phyloP scores from a whole-genome alignment of 331 rosid species.

The Malus hybrid region DNA sequence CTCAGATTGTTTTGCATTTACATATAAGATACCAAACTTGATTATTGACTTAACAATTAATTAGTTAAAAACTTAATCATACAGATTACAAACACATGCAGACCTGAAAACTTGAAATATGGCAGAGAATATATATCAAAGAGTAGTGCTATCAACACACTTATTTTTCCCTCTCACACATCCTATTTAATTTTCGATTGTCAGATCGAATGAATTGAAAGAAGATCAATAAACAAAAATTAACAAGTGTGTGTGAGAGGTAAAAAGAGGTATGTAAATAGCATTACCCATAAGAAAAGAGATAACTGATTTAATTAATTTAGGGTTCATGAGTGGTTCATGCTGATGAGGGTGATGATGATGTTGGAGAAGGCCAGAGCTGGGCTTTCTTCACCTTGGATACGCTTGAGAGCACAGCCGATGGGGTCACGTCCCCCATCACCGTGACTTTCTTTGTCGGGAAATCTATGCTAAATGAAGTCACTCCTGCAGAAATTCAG shows the following conservation, averaged over 20 bases:
- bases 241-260: no score
- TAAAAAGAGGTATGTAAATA: no score
- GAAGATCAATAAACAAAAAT: no score
- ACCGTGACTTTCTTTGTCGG: slow-evolving; percentile 72
- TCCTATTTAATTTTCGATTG: no score
- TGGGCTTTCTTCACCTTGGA: slow-evolving; percentile 89
- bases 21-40: not conserved
- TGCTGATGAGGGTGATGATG: slow-evolving; percentile 37
- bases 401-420: slow-evolving; percentile 60
- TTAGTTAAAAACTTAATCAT: not conserved
- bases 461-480: slow-evolving; percentile 67
- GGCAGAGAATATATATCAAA: not conserved
- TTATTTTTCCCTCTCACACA: no score
- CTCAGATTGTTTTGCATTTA: not conserved
- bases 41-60: not conserved
- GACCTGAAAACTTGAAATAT: slow-evolving; percentile 4
- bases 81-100: slow-evolving; percentile 4
- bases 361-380: slow-evolving; percentile 53
- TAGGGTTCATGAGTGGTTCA: not conserved
- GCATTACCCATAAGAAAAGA: no score
- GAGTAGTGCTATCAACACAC: no score
- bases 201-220: no score
- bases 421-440: slow-evolving; percentile 63
- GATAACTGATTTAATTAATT: not conserved
- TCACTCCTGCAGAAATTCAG: slow-evolving; percentile 45